Conservation (phyloP, 2,329 filamentous ascomycete genomes). For the Didymella keratinophila region DNA sequence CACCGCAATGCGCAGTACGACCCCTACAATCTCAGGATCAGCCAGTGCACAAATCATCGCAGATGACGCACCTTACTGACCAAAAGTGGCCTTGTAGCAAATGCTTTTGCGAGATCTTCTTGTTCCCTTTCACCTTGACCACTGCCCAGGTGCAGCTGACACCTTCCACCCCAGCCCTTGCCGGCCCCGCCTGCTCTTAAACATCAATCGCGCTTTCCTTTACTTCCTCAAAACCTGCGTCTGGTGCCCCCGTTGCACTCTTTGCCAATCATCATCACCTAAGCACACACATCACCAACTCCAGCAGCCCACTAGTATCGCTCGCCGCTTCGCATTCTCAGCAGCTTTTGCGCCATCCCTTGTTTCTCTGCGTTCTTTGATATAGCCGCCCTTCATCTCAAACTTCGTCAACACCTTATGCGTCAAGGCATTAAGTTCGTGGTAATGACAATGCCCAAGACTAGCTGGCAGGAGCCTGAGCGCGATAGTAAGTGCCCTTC, state of each 20-base stretch:
- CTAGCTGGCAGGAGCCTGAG: constrained; percentile 9
- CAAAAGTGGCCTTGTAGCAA: not conserved
- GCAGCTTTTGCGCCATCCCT: not conserved
- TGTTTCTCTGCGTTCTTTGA: not conserved
- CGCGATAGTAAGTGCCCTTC: not conserved
- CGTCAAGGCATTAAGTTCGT: not conserved
- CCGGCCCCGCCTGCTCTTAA: not conserved
- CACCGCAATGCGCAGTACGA: not conserved
- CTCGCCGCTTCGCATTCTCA: not conserved
- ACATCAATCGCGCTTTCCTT: not conserved
- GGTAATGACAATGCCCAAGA: not conserved
- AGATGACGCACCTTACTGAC: not conserved
- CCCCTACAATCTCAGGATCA: not conserved
- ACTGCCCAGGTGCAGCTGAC: not conserved
- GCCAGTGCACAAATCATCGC: not conserved
- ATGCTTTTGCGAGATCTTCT: not conserved
- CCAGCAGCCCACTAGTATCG: not conserved
- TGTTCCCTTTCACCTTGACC: constrained; percentile 10
- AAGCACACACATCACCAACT: not conserved
- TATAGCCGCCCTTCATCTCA: not conserved
- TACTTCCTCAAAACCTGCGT: not conserved
- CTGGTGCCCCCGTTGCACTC: not conserved
- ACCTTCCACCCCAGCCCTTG: not conserved
- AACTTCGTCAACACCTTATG: not conserved
- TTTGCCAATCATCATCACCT: too few species aligned